Conservation (phyloP, 768 basidiomycete genomes). For the Mrakia gelida region DNA sequence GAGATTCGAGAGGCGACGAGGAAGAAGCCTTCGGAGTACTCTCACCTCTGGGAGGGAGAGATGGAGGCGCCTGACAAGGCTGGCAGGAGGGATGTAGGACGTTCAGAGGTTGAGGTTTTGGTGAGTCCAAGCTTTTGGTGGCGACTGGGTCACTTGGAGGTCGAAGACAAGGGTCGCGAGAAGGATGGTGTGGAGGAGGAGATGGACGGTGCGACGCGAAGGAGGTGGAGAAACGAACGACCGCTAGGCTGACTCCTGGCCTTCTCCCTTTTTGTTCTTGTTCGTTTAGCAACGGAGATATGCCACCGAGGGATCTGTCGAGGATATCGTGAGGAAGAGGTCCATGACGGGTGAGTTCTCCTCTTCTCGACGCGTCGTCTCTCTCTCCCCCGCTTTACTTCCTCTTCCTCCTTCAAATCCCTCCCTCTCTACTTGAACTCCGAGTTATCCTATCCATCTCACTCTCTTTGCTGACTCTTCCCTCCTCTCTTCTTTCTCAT, state of each 20-base stretch:
- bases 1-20: background rate
- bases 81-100: constrained; percentile 11
- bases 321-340: constrained; percentile 28
- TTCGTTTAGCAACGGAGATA: constrained; percentile 21
- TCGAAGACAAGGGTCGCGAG: no score
- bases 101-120: constrained; percentile 21
- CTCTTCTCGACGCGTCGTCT: background rate
- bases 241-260: background rate
- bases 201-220: no score
- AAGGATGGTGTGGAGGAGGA: no score
- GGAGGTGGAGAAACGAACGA: no score
- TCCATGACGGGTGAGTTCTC: constrained; percentile 13
- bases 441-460: background rate
- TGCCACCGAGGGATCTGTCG: constrained; percentile 23
- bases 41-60: constrained; percentile 5
- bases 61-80: constrained; percentile 13
- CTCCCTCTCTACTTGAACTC: background rate
- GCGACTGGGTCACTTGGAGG: no score
- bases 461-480: background rate
- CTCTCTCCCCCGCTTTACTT: background rate
- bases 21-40: constrained; percentile 7
- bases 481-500: background rate
- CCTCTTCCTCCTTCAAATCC: background rate
- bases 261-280: background rate
- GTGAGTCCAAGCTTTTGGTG: no score